Evolutionary conservation across 305 asterid species (phyloP).

Genomic region (Salvia sclarea): DNA sequence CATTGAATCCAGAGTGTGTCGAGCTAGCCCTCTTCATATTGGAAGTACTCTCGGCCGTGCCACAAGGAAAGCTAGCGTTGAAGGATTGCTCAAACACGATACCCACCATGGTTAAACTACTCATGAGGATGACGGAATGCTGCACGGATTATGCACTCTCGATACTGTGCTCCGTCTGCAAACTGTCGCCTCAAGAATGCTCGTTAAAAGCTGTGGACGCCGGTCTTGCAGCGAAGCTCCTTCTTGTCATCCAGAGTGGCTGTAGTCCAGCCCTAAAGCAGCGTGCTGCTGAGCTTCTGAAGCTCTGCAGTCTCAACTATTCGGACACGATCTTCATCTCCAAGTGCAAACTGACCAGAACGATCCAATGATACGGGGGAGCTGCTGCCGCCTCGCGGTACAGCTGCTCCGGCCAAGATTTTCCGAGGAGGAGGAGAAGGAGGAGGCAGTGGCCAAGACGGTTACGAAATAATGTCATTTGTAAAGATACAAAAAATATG

Average conservation of each 20-base stretch:
- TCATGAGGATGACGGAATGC: slow-evolving; percentile 56
- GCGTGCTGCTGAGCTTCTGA: slow-evolving; percentile 64
- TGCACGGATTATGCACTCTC: slow-evolving; percentile 56
- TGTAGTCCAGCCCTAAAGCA: slow-evolving; percentile 52
- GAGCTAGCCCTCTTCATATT: slow-evolving; percentile 52
- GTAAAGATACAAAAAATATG: slow-evolving; percentile 39
- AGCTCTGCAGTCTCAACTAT: slow-evolving; percentile 61
- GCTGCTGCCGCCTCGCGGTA: neutral
- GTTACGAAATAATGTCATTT: slow-evolving; percentile 28
- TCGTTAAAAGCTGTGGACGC: slow-evolving; percentile 56
- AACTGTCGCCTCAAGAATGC: slow-evolving; percentile 54
- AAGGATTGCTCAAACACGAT: slow-evolving; percentile 51
- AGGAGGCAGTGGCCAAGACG: neutral
- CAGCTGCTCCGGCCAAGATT: neutral
- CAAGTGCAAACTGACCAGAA: slow-evolving; percentile 62
- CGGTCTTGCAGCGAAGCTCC: slow-evolving; percentile 62
- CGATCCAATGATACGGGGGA: slow-evolving; percentile 43
- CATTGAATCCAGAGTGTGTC: slow-evolving; percentile 46
- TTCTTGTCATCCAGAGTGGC: slow-evolving; percentile 63
- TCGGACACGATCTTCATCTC: slow-evolving; percentile 59
- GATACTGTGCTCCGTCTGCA: slow-evolving; percentile 48
- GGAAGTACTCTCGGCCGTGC: slow-evolving; percentile 46
- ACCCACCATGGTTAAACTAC: slow-evolving; percentile 47
- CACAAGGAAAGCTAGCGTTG: slow-evolving; percentile 54
- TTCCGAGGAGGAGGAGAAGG: slow-evolving; percentile 24